phyloP scores from a whole-genome alignment of 2,329 filamentous ascomycete genomes.

The Albifimbria verrucaria region DNA sequence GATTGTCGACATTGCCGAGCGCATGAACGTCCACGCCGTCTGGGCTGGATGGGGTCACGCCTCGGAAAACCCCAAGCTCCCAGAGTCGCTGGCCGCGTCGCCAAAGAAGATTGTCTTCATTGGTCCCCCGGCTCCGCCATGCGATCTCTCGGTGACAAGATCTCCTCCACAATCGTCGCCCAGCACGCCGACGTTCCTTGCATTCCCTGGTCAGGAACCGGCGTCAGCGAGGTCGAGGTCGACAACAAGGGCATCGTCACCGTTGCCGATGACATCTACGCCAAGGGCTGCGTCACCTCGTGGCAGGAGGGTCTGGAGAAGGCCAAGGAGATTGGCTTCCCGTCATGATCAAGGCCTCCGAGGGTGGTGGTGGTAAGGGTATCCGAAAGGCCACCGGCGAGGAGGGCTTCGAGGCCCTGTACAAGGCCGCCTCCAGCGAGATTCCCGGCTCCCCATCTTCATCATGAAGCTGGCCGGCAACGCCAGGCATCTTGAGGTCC shows the following conservation, averaged over 20 bases:
- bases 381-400: constrained; percentile 91
- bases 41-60: constrained; percentile 99
- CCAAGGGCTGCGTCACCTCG: constrained; percentile 84
- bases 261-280: constrained; percentile 80
- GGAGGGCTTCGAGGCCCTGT: constrained; percentile 79
- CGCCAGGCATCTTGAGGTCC: constrained; percentile 93
- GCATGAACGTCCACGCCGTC: constrained; percentile 96
- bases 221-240: constrained; percentile 76
- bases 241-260: constrained; percentile 87
- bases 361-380: constrained; percentile 98
- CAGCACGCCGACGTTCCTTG: constrained; percentile 95
- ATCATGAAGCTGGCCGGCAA: constrained; percentile 99
- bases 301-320: constrained; percentile 81
- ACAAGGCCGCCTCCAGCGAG: constrained; percentile 94
- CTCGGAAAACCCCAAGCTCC: constrained; percentile 96
- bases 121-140: constrained; percentile 97
- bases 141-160: constrained; percentile 99
- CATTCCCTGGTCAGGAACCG: constrained; percentile 98
- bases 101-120: constrained; percentile 99
- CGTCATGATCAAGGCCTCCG: constrained; percentile 99
- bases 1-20: constrained; percentile 97
- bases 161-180: constrained; percentile 97
- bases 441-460: constrained; percentile 98
- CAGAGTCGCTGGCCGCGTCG: constrained; percentile 91
- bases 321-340: constrained; percentile 91